Evolutionary conservation across 306 rosid species (phyloP).

Genomic region (Acmispon strigosus): DNA sequence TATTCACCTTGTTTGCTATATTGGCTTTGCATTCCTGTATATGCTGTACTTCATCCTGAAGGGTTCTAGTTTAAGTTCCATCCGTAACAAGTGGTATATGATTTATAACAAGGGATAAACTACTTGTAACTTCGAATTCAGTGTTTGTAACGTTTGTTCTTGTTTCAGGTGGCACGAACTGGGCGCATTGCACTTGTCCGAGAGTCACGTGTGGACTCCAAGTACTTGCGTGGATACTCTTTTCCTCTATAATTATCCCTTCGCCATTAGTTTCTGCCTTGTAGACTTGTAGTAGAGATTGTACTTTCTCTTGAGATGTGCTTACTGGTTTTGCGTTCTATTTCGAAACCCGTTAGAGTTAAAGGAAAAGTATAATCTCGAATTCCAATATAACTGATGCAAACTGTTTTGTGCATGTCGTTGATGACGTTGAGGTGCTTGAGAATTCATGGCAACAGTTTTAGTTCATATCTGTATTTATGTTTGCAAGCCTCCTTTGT

Average conservation of each 20-base stretch:
- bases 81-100: background rate
- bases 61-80: background rate
- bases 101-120: background rate
- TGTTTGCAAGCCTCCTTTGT: no score
- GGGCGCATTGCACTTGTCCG: conserved; percentile 74
- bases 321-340: background rate
- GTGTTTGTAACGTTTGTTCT: background rate
- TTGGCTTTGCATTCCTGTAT: no score
- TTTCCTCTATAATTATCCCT: conserved; percentile 33
- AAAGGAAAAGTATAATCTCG: no score
- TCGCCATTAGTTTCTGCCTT: background rate
- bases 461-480: no score
- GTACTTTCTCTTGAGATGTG: background rate
- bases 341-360: no score
- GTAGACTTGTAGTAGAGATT: background rate
- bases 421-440: no score
- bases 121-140: background rate
- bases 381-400: no score
- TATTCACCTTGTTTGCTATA: no score
- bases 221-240: conserved; percentile 71
- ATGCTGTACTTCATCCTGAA: background rate
- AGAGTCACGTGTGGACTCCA: conserved; percentile 79
- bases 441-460: no score
- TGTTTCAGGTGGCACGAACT: conserved; percentile 74
- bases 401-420: no score